Conservation (phyloP, 495 filamentous ascomycete genomes). For the Xylaria longipes region DNA sequence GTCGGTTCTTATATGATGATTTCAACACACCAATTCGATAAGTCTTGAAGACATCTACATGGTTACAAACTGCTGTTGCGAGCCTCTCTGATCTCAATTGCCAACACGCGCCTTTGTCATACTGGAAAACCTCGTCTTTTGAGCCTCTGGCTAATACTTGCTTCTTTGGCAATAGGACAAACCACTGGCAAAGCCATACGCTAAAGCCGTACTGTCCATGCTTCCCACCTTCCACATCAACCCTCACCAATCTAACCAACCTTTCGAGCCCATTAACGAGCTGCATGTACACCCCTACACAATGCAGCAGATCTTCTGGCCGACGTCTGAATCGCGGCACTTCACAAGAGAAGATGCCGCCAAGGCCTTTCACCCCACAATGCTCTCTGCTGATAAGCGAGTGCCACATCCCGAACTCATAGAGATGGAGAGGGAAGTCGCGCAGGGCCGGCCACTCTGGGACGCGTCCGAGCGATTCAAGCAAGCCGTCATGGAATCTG, state of each 20-base stretch:
- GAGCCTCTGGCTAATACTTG: conserved; percentile 21
- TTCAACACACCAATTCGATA: conserved; percentile 76
- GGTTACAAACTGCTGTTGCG: conserved; percentile 70
- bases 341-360: conserved; percentile 92
- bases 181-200: conserved; percentile 76
- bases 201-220: conserved; percentile 79
- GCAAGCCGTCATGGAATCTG: conserved; percentile 41
- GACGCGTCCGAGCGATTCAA: conserved; percentile 48
- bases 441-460: conserved; percentile 39
- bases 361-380: conserved; percentile 72
- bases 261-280: conserved; percentile 91
- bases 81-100: conserved; percentile 53
- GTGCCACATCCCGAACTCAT: conserved; percentile 90
- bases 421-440: conserved; percentile 59
- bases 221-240: conserved; percentile 61
- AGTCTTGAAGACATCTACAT: conserved; percentile 97
- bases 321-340: conserved; percentile 83
- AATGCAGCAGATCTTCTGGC: conserved; percentile 84
- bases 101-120: conserved; percentile 12
- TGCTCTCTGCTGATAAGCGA: conserved; percentile 83
- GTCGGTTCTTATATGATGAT: conserved; percentile 54
- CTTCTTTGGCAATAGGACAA: conserved; percentile 64
- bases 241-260: conserved; percentile 29
- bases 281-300: conserved; percentile 83
- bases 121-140: conserved; percentile 16